Evolutionary conservation across 2,329 filamentous ascomycete genomes (phyloP), one percentile per base, ranked within the genome.

Genomic region (Rutstroemia sp.): DNA sequence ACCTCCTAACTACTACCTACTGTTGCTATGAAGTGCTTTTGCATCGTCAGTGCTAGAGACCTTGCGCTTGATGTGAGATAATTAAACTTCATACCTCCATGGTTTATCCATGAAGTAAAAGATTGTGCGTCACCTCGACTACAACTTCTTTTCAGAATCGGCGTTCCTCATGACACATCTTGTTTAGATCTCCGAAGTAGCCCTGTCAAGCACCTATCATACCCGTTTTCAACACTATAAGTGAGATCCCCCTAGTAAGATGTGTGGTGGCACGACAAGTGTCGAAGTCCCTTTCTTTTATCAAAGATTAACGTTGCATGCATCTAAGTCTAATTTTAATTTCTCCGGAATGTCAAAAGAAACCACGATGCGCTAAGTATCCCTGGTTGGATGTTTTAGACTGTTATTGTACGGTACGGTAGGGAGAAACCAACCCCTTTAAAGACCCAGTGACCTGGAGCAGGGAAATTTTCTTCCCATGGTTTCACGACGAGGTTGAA

Each of bases 171-270:
- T 54, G 37, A 54, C 52, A 54, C 25, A 49, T 54, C 44, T 34
- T 41, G 45, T 41, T 49, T 49, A 54, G 37, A 54, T 54, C n/a
- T 49, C 52, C 52, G 37, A 30, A 54, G 23, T 19, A 49, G 45
- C 45, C 45, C 7, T 49, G 45, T 23, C n/a, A 44, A 42, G 45
- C 34, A 49, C 37, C 48, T 47, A 30, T 38, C 30, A 39, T 39
- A 21, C 21, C 45, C 39, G 12, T 54, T 34, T 41, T n/a, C 37
- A 27, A 16, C 10, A 19, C 50, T 30, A 8, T 27, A 25, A 21
- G 25, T 9, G 6, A 27, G 21, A 21, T 19, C 23, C 9, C 25
- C n/a, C 52, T 2, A 53, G 14, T 8, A 14, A 41, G 45, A 19
- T 17, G 25, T 12, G 23, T 16, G 23, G 45, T 42, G 16, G 44